Conservation (phyloP, 2,329 filamentous ascomycete genomes). For the Verruconis gallopava region DNA sequence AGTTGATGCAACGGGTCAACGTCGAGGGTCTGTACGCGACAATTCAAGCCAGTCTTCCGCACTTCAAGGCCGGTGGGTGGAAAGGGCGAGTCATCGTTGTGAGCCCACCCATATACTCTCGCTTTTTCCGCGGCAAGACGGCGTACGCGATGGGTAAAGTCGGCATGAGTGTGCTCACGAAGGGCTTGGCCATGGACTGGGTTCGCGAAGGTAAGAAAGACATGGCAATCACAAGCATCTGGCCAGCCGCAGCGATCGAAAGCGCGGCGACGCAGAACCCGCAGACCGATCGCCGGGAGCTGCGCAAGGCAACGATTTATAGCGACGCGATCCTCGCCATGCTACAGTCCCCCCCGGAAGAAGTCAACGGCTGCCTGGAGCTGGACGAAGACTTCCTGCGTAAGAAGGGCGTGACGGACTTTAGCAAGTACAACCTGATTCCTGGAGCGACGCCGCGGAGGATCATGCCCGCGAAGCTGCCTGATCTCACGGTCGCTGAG, state of each 20-base stretch:
- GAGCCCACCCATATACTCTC: conserved; percentile 70
- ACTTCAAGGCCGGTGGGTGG: conserved; percentile 42
- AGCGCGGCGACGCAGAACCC: conserved; percentile 55
- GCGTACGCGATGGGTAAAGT: conserved; percentile 70
- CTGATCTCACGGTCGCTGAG: conserved; percentile 58
- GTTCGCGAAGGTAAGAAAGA: conserved; percentile 47
- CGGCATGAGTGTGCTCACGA: conserved; percentile 69
- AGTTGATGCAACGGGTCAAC: conserved; percentile 38
- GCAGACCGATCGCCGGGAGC: conserved; percentile 37
- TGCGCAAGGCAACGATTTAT: conserved; percentile 62
- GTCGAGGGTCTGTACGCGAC: conserved; percentile 60
- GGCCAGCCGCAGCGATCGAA: conserved; percentile 69
- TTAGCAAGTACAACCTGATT: conserved; percentile 59
- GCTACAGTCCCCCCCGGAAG: conserved; percentile 42
- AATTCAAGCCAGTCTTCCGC: conserved; percentile 55
- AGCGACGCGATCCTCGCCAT: conserved; percentile 68
- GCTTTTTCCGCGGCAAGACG: conserved; percentile 77
- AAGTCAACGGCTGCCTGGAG: conserved; percentile 58
- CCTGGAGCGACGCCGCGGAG: conserved; percentile 50
- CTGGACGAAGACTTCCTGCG: conserved; percentile 74
- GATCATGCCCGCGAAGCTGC: conserved; percentile 64
- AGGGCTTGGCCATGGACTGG: conserved; percentile 74
- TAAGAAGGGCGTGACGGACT: conserved; percentile 53
- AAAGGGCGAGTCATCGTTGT: conserved; percentile 62
- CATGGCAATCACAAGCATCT: conserved; percentile 72